Percentiles rank a stretch among this genome's conserved stretches.
phyloP scores from a whole-genome alignment of 768 basidiomycete species.

The Amanita exitialis region DNA sequence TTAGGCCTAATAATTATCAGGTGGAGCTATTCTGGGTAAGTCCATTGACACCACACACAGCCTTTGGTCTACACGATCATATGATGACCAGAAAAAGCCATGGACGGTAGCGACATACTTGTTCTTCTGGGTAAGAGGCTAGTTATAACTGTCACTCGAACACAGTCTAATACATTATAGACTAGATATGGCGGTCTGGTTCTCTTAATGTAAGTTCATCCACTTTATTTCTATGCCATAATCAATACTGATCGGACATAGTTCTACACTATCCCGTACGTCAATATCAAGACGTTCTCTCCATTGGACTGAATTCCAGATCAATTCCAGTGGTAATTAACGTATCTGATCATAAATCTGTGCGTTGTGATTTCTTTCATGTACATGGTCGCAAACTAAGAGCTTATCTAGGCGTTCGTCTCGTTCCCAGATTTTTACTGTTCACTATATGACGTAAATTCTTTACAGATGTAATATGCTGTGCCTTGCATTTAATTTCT shows the following conservation, averaged over 20 bases:
- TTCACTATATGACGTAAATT: too few species aligned
- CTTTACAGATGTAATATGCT: too few species aligned
- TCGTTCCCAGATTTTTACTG: too few species aligned
- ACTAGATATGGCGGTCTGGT: neutral
- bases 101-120: neutral
- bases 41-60: too few species aligned
- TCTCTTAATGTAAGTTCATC: neutral
- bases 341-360: too few species aligned
- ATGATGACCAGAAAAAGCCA: neutral
- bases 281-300: neutral
- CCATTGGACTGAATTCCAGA: neutral
- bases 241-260: neutral
- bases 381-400: too few species aligned
- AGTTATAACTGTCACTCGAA: too few species aligned
- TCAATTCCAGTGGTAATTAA: neutral
- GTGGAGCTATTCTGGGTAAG: neutral
- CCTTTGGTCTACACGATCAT: neutral
- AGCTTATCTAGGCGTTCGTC: too few species aligned
- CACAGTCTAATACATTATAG: neutral
- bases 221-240: too few species aligned
- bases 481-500: too few species aligned
- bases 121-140: neutral
- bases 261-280: neutral
- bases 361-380: too few species aligned
- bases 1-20: neutral